Base-by-base conservation (phyloP, 164 flowering plant genomes). In the Umbellularia californica region DNA sequence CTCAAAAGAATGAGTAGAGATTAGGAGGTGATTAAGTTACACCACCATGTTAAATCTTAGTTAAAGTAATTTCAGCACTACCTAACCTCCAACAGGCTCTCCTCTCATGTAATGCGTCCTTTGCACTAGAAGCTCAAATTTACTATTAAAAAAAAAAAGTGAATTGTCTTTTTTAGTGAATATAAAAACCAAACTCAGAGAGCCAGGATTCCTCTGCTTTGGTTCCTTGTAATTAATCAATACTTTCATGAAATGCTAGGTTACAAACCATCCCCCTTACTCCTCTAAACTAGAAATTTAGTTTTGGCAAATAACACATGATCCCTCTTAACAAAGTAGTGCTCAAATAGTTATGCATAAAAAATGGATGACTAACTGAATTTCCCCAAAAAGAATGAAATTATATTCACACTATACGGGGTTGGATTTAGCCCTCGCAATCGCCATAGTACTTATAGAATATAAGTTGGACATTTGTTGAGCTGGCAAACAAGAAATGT, bases 1-100 rank as follows among this genome's bases (percentile, higher is more conserved):
- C 71, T 71, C 73, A 72, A 85, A 83, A 76, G 80, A 84, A 84
- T 86, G 87, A 84, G 77, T 75, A 65, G 72, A 69, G 72, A 81
- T 83, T 90, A 92, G 94, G 90, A 86, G 88, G 79, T 73, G 84
- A 81, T 86, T 91, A 87, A 91, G 96, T 90, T 76, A 76, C 67
- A 84, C 83, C 77, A 82, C 84, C 79, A 72, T 35, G 25, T 5
- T 6, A 5, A 72, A 66, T 63, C 50, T n/a, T 25, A 35, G 41
- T 64, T 81, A 65, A 79, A 78, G 33, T 77, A 79, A n/a, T 71
- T 60, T 50, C 14, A 80, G 67, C 70, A 66, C 73, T 80, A 81
- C 91, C 95, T 82, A 89, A 82, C 76, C 80, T 81, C 76, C 81
- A 89, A 87, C 93, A 68, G 81, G 77, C 77, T 70, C 77, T 68